Evolutionary conservation across 805 yeast genomes (phyloP), one percentile per base, ranked within the genome.

Genomic region (Priceomyces carsonii): DNA sequence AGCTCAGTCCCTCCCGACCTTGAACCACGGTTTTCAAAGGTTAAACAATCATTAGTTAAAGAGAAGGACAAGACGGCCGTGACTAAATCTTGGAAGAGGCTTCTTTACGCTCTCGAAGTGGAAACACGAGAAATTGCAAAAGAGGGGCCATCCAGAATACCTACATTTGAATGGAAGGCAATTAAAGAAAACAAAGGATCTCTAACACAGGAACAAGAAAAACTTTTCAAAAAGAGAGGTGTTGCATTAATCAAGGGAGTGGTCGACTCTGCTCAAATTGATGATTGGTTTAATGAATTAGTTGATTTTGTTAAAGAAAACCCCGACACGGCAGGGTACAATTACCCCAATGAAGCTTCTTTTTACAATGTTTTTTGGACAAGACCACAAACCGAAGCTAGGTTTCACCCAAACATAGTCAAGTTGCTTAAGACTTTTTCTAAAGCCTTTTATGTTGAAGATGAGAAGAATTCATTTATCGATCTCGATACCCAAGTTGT

Each of bases 371-470:
- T 67, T n/a, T 64, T 63, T 41, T 68, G 73, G 73, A 48, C 68
- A 6, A 54, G 55, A 34, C 42, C 69, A 5, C 73, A 69, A 42
- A 45, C 59, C 4, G 52, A 44, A 33, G 71, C 72, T 7, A 48
- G 74, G 30, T 48, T 63, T 5, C 66, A 66, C 45, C 69, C 68
- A n/a, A n/a, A n/a, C n/a, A n/a, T n/a, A n/a, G n/a, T n/a, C n/a
- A n/a, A n/a, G n/a, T n/a, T n/a, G n/a, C n/a, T n/a, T n/a, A n/a
- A n/a, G n/a, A n/a, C n/a, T n/a, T n/a, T n/a, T n/a, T n/a, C n/a
- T n/a, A n/a, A n/a, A n/a, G n/a, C n/a, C n/a, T n/a, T n/a, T n/a
- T n/a, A n/a, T n/a, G n/a, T n/a, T n/a, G n/a, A n/a, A n/a, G n/a
- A n/a, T n/a, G n/a, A n/a, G n/a, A n/a, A n/a, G n/a, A n/a, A n/a